These are phyloP conservation scores for Arachis stenosperma DNA, from an alignment of 306 rosid species.

Conservation along the genomic window DNA sequence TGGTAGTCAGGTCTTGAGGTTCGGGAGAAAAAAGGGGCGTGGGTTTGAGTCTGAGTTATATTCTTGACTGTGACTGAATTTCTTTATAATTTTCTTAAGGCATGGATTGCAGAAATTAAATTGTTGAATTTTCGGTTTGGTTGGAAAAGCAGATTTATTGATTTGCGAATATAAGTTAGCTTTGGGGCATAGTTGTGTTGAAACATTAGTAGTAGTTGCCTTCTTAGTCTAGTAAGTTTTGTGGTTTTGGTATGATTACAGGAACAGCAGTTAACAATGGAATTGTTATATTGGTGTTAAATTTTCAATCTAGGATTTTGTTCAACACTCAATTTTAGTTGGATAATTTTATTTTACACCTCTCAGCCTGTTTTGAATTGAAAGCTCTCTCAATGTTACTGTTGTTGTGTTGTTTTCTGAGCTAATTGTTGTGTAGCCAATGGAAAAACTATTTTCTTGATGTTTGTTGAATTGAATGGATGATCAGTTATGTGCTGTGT, in stretches of 20 bases:
- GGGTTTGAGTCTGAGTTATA: slow-evolving; percentile 65
- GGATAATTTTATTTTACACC: not conserved
- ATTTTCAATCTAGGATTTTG: not conserved
- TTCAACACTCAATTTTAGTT: slow-evolving; percentile 1
- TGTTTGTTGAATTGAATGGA: slow-evolving; percentile 7
- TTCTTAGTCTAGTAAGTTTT: not conserved
- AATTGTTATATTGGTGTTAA: not conserved
- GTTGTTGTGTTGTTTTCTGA: slow-evolving; percentile 27
- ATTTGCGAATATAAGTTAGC: not conserved
- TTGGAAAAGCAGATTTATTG: not conserved
- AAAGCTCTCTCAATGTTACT: not conserved
- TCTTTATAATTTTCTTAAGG: not conserved
- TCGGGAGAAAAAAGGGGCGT: slow-evolving; percentile 53
- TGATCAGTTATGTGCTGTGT: not conserved
- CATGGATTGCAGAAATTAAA: too few relatives aligned
- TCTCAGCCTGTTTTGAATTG: slow-evolving; percentile 9
- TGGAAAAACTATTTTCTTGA: not conserved
- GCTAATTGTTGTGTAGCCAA: not conserved
- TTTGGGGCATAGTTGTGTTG: not conserved
- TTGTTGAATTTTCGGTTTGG: too few relatives aligned
- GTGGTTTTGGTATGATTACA: not conserved
- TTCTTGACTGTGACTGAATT: slow-evolving; percentile 41
- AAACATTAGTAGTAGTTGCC: not conserved
- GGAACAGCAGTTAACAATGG: not conserved
- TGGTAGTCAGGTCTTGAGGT: slow-evolving; percentile 35